Conservation (phyloP, 2,329 filamentous ascomycete genomes). For the Penicillium sp. region DNA sequence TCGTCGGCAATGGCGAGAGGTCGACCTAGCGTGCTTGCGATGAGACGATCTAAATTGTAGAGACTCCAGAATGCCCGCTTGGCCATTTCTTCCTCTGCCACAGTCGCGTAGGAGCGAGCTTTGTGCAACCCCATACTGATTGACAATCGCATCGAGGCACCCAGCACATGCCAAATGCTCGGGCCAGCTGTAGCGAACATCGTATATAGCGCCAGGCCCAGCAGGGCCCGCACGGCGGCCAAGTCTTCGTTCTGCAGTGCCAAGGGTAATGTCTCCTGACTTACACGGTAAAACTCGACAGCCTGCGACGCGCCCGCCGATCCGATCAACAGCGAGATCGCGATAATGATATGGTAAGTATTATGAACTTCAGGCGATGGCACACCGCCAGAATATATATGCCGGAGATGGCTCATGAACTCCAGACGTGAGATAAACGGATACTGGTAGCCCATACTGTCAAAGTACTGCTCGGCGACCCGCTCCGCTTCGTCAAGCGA, state of each 20-base stretch:
- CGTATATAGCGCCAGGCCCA: slow-evolving; percentile 39
- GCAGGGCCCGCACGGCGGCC: slow-evolving; percentile 35
- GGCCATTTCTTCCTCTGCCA: slow-evolving; percentile 39
- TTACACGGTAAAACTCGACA: slow-evolving; percentile 36
- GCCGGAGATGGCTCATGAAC: slow-evolving; percentile 33
- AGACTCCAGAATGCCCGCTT: slow-evolving; percentile 47
- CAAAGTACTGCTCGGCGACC: slow-evolving; percentile 36
- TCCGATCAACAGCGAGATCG: slow-evolving; percentile 35
- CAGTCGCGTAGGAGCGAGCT: slow-evolving; percentile 24
- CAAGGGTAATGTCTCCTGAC: slow-evolving; percentile 33
- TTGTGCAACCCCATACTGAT: slow-evolving; percentile 41
- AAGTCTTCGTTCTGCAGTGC: slow-evolving; percentile 41
- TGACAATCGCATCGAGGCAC: slow-evolving; percentile 37
- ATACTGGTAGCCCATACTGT: slow-evolving; percentile 41
- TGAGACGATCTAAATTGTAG: slow-evolving; percentile 44
- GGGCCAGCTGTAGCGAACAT: slow-evolving; percentile 39
- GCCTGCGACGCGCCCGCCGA: slow-evolving; percentile 31
- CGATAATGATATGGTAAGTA: slow-evolving; percentile 39
- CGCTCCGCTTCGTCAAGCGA: slow-evolving; percentile 37
- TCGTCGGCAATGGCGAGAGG: slow-evolving; percentile 43
- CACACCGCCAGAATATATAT: slow-evolving; percentile 35
- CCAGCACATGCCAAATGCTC: slow-evolving; percentile 42
- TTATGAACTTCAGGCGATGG: slow-evolving; percentile 35
- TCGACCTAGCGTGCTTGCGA: slow-evolving; percentile 40
- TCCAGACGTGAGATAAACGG: slow-evolving; percentile 37